Evolutionary conservation across 257 asterid species (phyloP), one percentile per base, ranked within the genome.

Genomic region (Henckelia pumila): DNA sequence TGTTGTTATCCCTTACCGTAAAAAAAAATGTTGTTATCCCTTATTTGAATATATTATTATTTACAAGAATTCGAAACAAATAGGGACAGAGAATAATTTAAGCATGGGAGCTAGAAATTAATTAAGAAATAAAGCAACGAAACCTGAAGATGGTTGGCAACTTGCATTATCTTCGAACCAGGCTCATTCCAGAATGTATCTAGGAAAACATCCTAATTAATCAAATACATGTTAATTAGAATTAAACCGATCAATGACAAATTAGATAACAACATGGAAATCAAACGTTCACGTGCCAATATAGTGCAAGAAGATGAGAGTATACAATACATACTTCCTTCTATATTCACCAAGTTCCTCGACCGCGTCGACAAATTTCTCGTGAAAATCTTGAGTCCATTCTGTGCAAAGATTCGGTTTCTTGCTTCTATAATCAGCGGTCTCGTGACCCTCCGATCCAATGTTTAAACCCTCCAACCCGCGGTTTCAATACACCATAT

Each of bases 371-470:
- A 80, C 52, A 28, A 83, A 80, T 33, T 74, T 80, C 3, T 10
- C 19, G 32, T 83, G 88, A 20, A 80, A 84, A 22, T 78, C 78
- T 8, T 64, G 7, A 23, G 82, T 78, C 89, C 89, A 83, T 25
- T 73, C 81, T 0, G 67, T 78, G 72, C 77, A 83, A n/a, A 14
- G 70, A 66, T 63, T 69, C 32, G 55, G 55, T 21, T 47, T 47
- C 55, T 16, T 47, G 55, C 55, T 6, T 21, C 2, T 47, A 17
- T 47, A 2, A 14, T 4, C 55, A 17, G 2, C 8, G 21, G 7
- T 47, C 8, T 5, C 55, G 5, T n/a, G n/a, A n/a, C 17, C 55
- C 55, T 47, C 55, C 55, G 17, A 4, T 14, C 50, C n/a, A 40
- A 35, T 8, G 2, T 1, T 8, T 8, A 35, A 35, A 35, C 44